Percentiles rank a stretch among this genome's conserved stretches.
Conservation (phyloP, 148 eudicot species). For the Cornus controversa region DNA sequence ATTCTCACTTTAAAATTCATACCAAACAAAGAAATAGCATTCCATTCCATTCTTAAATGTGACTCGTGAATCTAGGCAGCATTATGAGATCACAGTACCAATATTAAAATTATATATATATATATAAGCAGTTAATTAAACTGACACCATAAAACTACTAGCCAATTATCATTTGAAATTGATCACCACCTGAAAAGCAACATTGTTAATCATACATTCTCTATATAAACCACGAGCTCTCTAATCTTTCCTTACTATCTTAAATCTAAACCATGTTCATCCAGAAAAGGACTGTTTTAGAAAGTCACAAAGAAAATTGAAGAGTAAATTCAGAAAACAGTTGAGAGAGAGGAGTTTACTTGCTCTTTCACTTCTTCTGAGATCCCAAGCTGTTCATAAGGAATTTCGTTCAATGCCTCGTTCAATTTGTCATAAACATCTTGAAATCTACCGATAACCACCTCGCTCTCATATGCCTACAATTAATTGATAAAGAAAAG, state of each 20-base stretch:
- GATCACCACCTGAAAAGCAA: too few species aligned
- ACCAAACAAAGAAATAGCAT: too few species aligned
- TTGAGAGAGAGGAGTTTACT: conserved; percentile 15
- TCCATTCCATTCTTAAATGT: too few species aligned
- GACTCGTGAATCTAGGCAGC: too few species aligned
- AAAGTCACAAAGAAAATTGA: not conserved
- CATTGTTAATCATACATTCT: not conserved
- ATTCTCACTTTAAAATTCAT: too few species aligned
- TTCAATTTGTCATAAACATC: conserved; percentile 52
- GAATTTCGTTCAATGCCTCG: conserved; percentile 60
- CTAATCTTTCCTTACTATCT: too few species aligned
- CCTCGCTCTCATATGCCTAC: conserved; percentile 77
- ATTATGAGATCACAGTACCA: too few species aligned
- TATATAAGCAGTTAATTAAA: too few species aligned
- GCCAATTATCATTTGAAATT: not conserved
- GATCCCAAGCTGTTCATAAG: conserved; percentile 60
- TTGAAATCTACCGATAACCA: conserved; percentile 47
- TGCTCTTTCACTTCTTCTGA: conserved; percentile 80
- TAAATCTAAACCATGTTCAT: too few species aligned
- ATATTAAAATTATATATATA: too few species aligned
- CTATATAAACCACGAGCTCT: too few species aligned
- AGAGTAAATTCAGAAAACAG: too few species aligned
- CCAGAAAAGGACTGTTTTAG: not conserved
- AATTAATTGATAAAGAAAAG: not conserved
- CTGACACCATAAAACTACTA: not conserved